These are phyloP conservation scores for Leonotis leonurus DNA, from an alignment of 257 asterid genomes.

Conservation along the genomic window DNA sequence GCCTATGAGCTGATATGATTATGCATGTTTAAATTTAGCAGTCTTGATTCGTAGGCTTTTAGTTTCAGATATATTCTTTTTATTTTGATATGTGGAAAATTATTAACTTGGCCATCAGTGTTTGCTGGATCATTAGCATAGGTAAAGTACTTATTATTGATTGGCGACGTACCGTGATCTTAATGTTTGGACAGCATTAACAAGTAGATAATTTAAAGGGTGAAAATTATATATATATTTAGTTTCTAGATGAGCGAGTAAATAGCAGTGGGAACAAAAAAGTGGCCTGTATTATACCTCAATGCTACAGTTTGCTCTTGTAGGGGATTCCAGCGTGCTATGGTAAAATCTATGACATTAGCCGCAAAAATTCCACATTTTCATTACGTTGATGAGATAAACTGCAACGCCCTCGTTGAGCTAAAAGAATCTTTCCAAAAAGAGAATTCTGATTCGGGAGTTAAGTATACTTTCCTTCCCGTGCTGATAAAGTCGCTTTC, in stretches of 20 bases:
- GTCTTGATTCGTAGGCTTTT: background rate
- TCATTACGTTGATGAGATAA: constrained; percentile 85
- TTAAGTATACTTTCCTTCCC: constrained; percentile 81
- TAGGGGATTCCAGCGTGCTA: constrained; percentile 98
- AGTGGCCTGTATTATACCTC: background rate
- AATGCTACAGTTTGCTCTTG: constrained; percentile 3
- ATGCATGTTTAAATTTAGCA: background rate
- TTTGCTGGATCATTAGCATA: background rate
- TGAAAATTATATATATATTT: background rate
- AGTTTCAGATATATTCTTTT: background rate
- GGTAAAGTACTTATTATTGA: background rate
- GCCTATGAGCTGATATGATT: background rate
- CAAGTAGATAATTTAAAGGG: background rate
- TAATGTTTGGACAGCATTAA: background rate
- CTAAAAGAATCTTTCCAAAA: constrained; percentile 71
- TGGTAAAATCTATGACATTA: constrained; percentile 81
- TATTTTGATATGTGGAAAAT: background rate
- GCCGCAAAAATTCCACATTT: constrained; percentile 97
- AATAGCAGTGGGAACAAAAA: background rate
- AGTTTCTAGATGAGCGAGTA: background rate
- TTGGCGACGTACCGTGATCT: background rate
- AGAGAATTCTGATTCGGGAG: constrained; percentile 57
- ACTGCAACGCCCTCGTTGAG: constrained; percentile 63
- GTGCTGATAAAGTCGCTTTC: constrained; percentile 78
- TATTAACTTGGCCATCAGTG: background rate